These are phyloP conservation scores for Fusarium sp. DNA, from an alignment of 2,329 filamentous ascomycete species.

Conservation along the genomic window DNA sequence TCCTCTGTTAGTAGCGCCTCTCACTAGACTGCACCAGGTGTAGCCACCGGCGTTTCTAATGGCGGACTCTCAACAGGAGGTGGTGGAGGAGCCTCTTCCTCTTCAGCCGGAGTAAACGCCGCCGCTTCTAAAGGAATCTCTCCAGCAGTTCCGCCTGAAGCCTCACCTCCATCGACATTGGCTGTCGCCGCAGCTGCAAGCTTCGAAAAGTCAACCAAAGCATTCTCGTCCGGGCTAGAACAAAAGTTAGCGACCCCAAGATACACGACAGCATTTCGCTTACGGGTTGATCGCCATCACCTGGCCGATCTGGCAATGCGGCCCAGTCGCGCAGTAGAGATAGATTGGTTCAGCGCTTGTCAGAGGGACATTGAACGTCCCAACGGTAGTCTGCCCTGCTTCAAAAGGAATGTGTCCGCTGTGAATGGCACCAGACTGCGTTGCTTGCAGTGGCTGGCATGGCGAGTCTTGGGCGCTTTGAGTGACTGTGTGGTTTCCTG, in stretches of 20 bases:
- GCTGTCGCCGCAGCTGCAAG: conserved; percentile 27
- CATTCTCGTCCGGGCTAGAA: conserved; percentile 29
- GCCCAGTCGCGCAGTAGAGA: conserved; percentile 59
- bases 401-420: conserved; percentile 54
- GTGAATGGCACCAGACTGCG: conserved; percentile 48
- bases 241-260: neutral
- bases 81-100: conserved; percentile 17
- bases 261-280: conserved; percentile 1
- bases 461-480: conserved; percentile 49
- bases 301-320: conserved; percentile 61
- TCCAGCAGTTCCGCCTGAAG: conserved; percentile 37
- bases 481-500: conserved; percentile 56
- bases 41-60: neutral
- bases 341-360: conserved; percentile 57
- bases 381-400: conserved; percentile 50
- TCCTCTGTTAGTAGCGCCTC: too few species aligned
- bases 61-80: neutral
- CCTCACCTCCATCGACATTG: conserved; percentile 33
- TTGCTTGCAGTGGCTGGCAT: conserved; percentile 52
- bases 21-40: neutral
- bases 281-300: conserved; percentile 61
- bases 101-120: conserved; percentile 33
- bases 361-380: conserved; percentile 58
- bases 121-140: conserved; percentile 35
- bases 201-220: conserved; percentile 32